Evolutionary conservation across 2,329 filamentous ascomycete species (phyloP), one percentile per base, ranked within the genome.

Genomic region (Gnomoniopsis sp.): DNA sequence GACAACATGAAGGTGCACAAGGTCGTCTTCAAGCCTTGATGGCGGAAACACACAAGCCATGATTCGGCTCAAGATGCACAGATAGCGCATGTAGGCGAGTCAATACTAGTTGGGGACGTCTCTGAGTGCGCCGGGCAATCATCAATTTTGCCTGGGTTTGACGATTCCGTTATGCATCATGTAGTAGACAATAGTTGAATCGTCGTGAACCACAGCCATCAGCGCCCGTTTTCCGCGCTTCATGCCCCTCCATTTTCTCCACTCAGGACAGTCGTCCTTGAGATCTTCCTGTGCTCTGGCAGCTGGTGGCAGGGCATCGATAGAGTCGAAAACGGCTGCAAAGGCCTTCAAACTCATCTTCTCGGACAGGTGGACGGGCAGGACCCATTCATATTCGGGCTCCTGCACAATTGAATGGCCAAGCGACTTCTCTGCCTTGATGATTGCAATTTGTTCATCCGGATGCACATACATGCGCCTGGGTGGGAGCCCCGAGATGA

Each of bases 141-240:
- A 23, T 81, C 75, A 93, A 70, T 95, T 95, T 71, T 93, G 90
- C 58, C 90, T 80, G 23, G 90, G 90, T 77, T 93, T 95, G 55
- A 93, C 89, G 63, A 93, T 86, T n/a, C 90, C 90, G 71, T 93
- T 89, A 67, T 93, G 90, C 71, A 93, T 84, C 63, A 93, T 81
- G 69, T 95, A 95, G 74, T 93, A 95, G 44, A 91, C 88, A 19
- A 95, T 81, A 0, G 90, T 93, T 64, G 90, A 93, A 73, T 95
- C 90, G 66, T 89, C 85, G 69, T 91, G 88, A 50, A 91, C 76
- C 2, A 88, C 89, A 17, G 88, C 89, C 53, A 95, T 76, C n/a
- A 93, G 69, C 12, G 93, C 71, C 61, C 90, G 79, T 77, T 93
- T 93, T 50, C 77, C 76, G 19, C 82, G 77, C 60, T 72, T 79